These are phyloP conservation scores for Chenopodium berlandieri DNA, from an alignment of 148 eudicot species.

Conservation along the genomic window DNA sequence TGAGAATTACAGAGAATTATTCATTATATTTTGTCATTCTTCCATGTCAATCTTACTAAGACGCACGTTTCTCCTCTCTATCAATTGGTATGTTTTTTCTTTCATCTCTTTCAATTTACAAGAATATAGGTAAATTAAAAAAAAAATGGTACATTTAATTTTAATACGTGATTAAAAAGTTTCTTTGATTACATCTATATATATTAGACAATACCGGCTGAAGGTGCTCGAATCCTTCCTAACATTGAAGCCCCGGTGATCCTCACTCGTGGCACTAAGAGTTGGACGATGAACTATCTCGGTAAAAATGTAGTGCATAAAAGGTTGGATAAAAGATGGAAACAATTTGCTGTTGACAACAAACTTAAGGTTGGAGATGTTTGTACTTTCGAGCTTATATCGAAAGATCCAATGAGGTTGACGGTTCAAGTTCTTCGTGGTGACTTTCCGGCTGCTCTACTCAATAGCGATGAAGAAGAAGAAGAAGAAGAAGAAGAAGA, in stretches of 20 bases:
- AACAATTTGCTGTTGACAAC: slow-evolving; percentile 37
- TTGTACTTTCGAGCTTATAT: slow-evolving; percentile 42
- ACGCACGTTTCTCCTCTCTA: neutral
- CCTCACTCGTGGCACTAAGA: slow-evolving; percentile 28
- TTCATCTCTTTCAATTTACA: neutral
- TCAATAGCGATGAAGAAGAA: neutral
- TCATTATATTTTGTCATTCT: too few species aligned
- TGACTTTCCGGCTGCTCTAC: slow-evolving; percentile 34
- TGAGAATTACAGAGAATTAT: too few species aligned
- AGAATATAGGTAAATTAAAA: too few species aligned
- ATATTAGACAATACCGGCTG: slow-evolving; percentile 26
- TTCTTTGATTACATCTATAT: neutral
- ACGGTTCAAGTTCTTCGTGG: slow-evolving; percentile 48
- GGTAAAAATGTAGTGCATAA: neutral
- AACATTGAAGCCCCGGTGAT: slow-evolving; percentile 17
- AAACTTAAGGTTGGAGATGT: slow-evolving; percentile 42
- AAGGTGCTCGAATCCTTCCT: slow-evolving; percentile 28
- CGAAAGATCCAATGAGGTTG: slow-evolving; percentile 18
- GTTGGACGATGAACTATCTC: slow-evolving; percentile 33
- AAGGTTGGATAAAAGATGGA: slow-evolving; percentile 37
- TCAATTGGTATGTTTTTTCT: neutral
- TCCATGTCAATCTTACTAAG: neutral
- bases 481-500: too few species aligned
- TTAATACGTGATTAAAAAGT: too few species aligned
- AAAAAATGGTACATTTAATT: too few species aligned